Evolutionary conservation across 108 stramenopile genomes (phyloP).

Genomic region (Stephanodiscus triporus): DNA sequence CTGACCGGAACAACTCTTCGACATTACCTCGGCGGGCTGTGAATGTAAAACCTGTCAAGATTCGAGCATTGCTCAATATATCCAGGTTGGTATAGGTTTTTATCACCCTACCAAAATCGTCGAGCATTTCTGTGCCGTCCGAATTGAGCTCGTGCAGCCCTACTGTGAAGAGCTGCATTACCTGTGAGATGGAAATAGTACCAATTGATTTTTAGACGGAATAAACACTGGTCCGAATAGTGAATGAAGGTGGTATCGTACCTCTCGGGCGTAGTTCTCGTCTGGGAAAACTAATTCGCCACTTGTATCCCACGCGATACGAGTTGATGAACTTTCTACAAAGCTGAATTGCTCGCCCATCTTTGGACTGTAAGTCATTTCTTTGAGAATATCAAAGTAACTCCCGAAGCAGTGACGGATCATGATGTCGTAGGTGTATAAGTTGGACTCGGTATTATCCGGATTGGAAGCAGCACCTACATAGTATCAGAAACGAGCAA

Average conservation of each 20-base stretch:
- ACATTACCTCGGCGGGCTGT: constrained; percentile 45
- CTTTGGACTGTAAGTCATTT: constrained; percentile 56
- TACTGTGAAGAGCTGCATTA: constrained; percentile 56
- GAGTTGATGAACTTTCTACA: constrained; percentile 40
- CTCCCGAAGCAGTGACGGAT: constrained; percentile 68
- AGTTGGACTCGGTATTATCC: constrained; percentile 48
- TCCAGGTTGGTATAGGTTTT: constrained; percentile 54
- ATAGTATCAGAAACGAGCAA: not conserved
- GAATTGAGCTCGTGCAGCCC: constrained; percentile 51
- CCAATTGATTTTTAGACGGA: not conserved
- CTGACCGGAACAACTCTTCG: constrained; percentile 47
- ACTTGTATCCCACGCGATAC: constrained; percentile 23
- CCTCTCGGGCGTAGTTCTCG: constrained; percentile 56
- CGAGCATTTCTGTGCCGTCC: constrained; percentile 51
- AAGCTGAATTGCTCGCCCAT: constrained; percentile 63
- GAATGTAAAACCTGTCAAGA: constrained; percentile 54
- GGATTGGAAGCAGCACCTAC: constrained; percentile 29
- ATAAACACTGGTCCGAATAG: not conserved
- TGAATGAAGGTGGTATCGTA: not conserved
- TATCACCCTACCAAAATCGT: constrained; percentile 37
- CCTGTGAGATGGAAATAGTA: constrained; percentile 22
- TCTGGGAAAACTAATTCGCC: constrained; percentile 41
- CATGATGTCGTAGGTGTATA: constrained; percentile 64
- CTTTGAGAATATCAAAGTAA: constrained; percentile 55
- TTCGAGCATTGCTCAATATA: constrained; percentile 50